Evolutionary conservation across 2,329 filamentous ascomycete species (phyloP), one percentile per base, ranked within the genome.

Genomic region (Alternaria viburni): DNA sequence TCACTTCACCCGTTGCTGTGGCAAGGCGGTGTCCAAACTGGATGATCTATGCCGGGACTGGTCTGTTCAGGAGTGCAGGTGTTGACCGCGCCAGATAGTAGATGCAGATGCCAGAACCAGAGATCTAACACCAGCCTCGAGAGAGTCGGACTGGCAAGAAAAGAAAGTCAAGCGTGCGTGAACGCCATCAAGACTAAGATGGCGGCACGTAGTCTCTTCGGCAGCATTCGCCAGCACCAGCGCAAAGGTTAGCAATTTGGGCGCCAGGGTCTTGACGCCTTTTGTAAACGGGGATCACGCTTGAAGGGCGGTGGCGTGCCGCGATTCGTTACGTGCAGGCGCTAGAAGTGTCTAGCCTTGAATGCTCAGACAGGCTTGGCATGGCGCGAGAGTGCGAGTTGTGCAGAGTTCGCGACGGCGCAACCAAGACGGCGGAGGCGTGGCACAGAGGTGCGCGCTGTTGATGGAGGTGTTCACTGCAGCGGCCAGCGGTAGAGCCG

Each of bases 251-350:
- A 32, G 49, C 60, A 54, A 44, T 68, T 68, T 61, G 54, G 57
- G 45, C 61, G 68, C 71, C 71, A 72, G 72, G 72, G 70, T 70
- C 62, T 58, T 54, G 65, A 66, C 54, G 56, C 30, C 59, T 64
- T 64, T 66, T 66, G 67, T 66, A 72, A 74, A 75, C 72, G 72
- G 72, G 62, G 65, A 76, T 72, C 71, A 65, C 71, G 70, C 63
- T 71, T 58, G 69, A 68, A 60, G 69, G 68, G 56, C 54, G 49
- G 56, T 41, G 45, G 50, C 43, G 50, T 59, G 58, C 47, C 25
- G 65, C 63, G 59, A 74, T 74, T 74, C 59, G 72, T 66, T 64
- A 62, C 21, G 44, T 51, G 65, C 61, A 61, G 28, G 66, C 65
- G 62, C 70, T 70, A 72, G 64, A 59, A 58, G 60, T 65, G 66